phyloP scores from a whole-genome alignment of 352 stramenopile species.

The Phytophthora palmivora region DNA sequence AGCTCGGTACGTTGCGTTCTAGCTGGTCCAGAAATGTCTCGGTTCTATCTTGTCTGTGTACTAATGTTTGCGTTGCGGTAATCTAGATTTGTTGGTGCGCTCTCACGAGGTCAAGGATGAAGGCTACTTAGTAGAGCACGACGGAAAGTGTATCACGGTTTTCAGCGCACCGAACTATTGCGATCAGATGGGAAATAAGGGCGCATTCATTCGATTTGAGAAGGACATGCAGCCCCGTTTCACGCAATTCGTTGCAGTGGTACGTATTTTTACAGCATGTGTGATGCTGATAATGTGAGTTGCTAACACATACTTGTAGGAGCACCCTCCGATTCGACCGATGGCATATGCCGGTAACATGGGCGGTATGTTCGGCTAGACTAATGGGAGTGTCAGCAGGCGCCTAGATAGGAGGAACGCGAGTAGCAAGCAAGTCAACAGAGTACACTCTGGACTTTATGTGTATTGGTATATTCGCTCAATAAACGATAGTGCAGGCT shows the following conservation, averaged over 20 bases:
- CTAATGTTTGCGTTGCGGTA: conserved; percentile 14
- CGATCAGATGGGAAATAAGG: conserved; percentile 99
- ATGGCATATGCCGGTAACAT: conserved; percentile 93
- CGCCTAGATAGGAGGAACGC: conserved; percentile 35
- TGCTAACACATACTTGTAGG: conserved; percentile 39
- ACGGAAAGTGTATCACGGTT: conserved; percentile 99
- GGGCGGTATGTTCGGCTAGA: conserved; percentile 89
- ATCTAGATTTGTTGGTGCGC: conserved; percentile 94
- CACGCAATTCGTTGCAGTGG: conserved; percentile 95
- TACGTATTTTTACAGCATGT: conserved; percentile 35
- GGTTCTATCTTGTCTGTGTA: not conserved
- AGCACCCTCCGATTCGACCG: conserved; percentile 88
- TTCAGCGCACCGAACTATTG: conserved; percentile 99
- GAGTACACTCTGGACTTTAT: conserved; percentile 16
- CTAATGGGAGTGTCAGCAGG: conserved; percentile 26
- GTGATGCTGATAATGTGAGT: not conserved
- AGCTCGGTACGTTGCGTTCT: conserved; percentile 74
- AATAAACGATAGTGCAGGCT: conserved; percentile 36
- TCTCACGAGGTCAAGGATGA: conserved; percentile 99
- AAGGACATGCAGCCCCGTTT: conserved; percentile 95
- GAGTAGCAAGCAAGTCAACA: conserved; percentile 28
- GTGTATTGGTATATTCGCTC: conserved; percentile 21
- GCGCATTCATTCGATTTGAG: conserved; percentile 98
- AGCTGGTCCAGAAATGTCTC: not conserved
- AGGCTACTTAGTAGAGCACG: conserved; percentile 99